These are phyloP conservation scores for Carpinus viminea DNA, from an alignment of 306 rosid species.

Conservation along the genomic window DNA sequence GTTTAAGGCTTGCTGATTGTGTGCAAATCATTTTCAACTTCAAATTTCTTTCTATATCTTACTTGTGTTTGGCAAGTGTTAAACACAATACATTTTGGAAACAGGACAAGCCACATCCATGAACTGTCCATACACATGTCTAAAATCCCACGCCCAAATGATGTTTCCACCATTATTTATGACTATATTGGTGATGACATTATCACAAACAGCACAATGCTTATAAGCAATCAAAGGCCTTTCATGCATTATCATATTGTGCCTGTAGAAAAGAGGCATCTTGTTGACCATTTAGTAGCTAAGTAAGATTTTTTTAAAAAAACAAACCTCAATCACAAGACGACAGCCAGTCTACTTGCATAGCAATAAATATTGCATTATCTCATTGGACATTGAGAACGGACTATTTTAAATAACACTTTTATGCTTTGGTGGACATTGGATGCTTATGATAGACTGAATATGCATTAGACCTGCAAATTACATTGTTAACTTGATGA, in stretches of 20 bases:
- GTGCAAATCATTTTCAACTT: too few relatives aligned
- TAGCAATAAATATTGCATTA: not conserved
- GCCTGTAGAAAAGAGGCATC: not conserved
- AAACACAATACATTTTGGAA: too few relatives aligned
- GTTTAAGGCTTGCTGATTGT: too few relatives aligned
- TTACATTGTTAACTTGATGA: not conserved
- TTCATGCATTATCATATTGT: not conserved
- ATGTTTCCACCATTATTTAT: conserved; percentile 1
- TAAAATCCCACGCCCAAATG: too few relatives aligned
- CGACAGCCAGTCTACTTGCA: not conserved
- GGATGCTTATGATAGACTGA: not conserved
- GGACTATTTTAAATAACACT: not conserved
- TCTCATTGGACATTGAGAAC: not conserved
- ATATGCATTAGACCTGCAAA: not conserved
- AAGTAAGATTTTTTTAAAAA: not conserved
- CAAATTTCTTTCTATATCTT: too few relatives aligned
- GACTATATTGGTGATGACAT: not conserved
- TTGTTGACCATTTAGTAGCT: not conserved
- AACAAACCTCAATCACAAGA: not conserved
- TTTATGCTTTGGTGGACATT: not conserved
- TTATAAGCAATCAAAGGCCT: not conserved
- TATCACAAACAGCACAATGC: not conserved
- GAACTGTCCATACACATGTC: too few relatives aligned
- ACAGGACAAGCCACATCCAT: too few relatives aligned
- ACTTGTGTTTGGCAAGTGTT: too few relatives aligned